Percentiles rank a stretch among this genome's conserved stretches.
phyloP scores from a whole-genome alignment of 371 early-diverging fungal species.

The Rhizomucor pusillus region DNA sequence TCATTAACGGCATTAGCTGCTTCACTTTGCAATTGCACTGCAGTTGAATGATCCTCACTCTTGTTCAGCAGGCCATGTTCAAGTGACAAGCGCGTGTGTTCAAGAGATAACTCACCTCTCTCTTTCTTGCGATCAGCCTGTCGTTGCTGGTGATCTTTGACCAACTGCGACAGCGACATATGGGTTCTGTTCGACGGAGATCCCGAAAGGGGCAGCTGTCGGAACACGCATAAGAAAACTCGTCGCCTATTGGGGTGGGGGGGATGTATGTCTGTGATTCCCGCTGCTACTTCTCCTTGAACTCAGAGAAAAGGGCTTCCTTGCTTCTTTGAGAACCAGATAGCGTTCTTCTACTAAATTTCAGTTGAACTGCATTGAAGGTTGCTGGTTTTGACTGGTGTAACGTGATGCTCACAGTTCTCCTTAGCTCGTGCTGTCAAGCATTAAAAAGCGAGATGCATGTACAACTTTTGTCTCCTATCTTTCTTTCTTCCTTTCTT shows the following conservation, averaged over 20 bases:
- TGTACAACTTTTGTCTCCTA: neutral
- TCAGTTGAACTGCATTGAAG: too few relatives aligned
- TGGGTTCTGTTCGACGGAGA: neutral
- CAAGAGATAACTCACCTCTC: neutral
- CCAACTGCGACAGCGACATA: slow-evolving; percentile 1
- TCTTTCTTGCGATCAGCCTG: slow-evolving; percentile 3
- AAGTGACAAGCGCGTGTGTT: neutral
- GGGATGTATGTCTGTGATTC: too few relatives aligned
- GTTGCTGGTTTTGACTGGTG: neutral
- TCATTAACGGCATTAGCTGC: neutral
- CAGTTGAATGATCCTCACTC: too few relatives aligned
- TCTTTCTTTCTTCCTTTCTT: neutral
- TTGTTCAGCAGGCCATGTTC: too few relatives aligned
- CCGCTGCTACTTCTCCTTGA: too few relatives aligned
- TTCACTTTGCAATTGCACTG: neutral
- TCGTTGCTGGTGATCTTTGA: slow-evolving; percentile 1
- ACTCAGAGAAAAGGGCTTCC: too few relatives aligned
- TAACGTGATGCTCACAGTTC: neutral
- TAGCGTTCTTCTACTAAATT: too few relatives aligned
- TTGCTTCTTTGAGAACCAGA: too few relatives aligned
- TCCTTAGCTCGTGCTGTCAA: neutral
- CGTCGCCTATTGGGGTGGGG: too few relatives aligned
- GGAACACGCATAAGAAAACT: neutral
- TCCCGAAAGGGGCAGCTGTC: too few relatives aligned
- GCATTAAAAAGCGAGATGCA: neutral